phyloP scores from a whole-genome alignment of 805 yeast species.

The Cyberlindnera euphorbiiphila region DNA sequence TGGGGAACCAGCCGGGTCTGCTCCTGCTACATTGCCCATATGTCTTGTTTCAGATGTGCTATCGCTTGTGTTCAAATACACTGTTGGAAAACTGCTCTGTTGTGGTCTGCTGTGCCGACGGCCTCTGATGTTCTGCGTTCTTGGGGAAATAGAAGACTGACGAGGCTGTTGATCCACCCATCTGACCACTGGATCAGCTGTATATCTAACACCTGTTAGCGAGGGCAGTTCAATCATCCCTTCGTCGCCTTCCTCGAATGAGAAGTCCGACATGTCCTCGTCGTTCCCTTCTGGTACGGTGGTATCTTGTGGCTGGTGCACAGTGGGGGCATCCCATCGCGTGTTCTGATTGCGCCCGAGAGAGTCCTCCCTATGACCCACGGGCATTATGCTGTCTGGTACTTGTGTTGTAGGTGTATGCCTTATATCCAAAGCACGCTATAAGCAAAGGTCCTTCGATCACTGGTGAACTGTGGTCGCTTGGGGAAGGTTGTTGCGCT shows the following conservation, averaged over 20 bases:
- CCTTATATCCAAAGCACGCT: too few relatives aligned
- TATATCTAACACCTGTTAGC: background rate
- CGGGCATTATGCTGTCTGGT: too few relatives aligned
- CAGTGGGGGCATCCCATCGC: too few relatives aligned
- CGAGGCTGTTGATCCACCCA: slow-evolving; percentile 7
- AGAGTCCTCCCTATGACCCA: too few relatives aligned
- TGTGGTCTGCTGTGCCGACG: background rate
- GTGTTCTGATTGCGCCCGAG: too few relatives aligned
- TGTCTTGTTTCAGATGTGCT: too few relatives aligned
- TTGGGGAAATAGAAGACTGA: background rate
- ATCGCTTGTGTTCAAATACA: background rate
- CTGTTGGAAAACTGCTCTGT: background rate
- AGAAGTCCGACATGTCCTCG: slow-evolving; percentile 1
- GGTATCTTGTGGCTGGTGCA: background rate
- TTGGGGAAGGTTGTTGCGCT: too few relatives aligned
- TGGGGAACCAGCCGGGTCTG: background rate
- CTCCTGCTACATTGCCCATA: too few relatives aligned
- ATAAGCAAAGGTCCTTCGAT: too few relatives aligned
- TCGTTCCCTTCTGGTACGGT: too few relatives aligned
- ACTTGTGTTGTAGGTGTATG: too few relatives aligned
- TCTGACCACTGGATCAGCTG: slow-evolving; percentile 3
- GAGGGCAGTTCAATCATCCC: background rate
- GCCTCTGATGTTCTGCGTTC: background rate
- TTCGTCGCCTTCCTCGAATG: slow-evolving; percentile 4
- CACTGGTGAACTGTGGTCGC: too few relatives aligned